phyloP scores from a whole-genome alignment of 2,329 filamentous ascomycete species.

The Drechmeria coniospora region DNA sequence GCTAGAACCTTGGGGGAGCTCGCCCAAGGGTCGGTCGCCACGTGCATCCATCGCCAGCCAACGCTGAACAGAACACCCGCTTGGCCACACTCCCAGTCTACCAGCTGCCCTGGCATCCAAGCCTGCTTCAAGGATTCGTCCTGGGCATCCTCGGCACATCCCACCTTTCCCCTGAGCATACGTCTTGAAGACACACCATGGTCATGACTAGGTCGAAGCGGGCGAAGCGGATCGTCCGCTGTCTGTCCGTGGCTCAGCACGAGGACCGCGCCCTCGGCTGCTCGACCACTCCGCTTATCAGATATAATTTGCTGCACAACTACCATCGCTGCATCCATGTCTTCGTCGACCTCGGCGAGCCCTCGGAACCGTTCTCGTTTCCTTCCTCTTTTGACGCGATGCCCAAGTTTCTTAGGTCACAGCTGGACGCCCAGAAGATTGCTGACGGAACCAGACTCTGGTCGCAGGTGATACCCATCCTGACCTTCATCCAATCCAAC shows the following conservation, averaged over 20 bases:
- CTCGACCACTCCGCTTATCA: constrained; percentile 12
- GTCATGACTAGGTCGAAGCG: constrained; percentile 12
- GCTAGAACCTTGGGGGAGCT: neutral
- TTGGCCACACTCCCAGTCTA: too few relatives aligned
- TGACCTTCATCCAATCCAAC: constrained; percentile 17
- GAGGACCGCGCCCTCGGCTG: constrained; percentile 21
- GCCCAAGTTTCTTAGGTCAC: constrained; percentile 12
- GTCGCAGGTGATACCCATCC: constrained; percentile 16
- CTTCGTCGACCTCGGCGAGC: constrained; percentile 13
- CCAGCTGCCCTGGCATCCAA: too few relatives aligned
- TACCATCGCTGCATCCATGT: constrained; percentile 14
- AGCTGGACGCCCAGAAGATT: constrained; percentile 13
- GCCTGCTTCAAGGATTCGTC: too few relatives aligned
- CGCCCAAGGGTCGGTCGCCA: neutral
- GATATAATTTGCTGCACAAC: constrained; percentile 16
- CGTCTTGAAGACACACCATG: constrained; percentile 7
- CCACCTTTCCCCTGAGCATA: neutral
- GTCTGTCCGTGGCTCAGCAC: constrained; percentile 16
- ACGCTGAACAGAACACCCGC: neutral
- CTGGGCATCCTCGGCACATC: neutral
- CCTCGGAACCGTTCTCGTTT: constrained; percentile 10
- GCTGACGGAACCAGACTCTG: constrained; percentile 15
- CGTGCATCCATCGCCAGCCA: neutral
- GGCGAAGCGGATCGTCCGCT: constrained; percentile 22
- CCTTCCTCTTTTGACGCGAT: constrained; percentile 6